Evolutionary conservation across 805 yeast genomes (phyloP), one percentile per base, ranked within the genome.

Genomic region (Kregervanrija fluxuum): DNA sequence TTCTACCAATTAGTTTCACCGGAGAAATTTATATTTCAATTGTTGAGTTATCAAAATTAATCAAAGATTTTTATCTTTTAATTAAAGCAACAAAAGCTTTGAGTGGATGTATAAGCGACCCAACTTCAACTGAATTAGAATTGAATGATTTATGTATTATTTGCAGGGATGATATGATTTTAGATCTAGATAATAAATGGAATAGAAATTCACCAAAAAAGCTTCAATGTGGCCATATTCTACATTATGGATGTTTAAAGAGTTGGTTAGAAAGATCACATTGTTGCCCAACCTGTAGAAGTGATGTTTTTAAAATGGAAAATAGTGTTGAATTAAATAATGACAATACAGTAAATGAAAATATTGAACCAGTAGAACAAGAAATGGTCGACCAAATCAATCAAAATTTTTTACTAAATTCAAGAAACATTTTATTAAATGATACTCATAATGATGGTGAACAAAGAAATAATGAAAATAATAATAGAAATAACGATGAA

Each of bases 181-280:
- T 79, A 1, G 68, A 61, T 2, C 72, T 59, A 2, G 45, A 56
- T 2, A 47, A 40, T 9, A 48, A 43, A 3, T 45, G 38, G 28
- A 62, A 47, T 45, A 69, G 85, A 45, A 64, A 66, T 37, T 69
- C 65, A 40, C 96, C 98, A 4, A 88, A 87, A 61, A 83, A 75
- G 56, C 69, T 93, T 40, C 72, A 69, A 1, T 93, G 99, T 69
- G 85, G 87, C 22, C 99, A 93, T 62, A 82, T 87, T 40, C 71
- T 91, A 46, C 99, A 93, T 61, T 67, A 84, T 65, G 90, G 93
- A 4, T 93, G 99, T 62, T 71, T 93, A 49, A 85, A 87, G 56
- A 82, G 85, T 52, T 93, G 99, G 99, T 70, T 93, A 53, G 95
- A 86, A 57, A 75, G 95, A 51, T 87, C 96, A 0, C 91, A 83